Evolutionary conservation across 345 rosid species (phyloP), one percentile per base, ranked within the genome.

Genomic region (Citrus mangshanensis): DNA sequence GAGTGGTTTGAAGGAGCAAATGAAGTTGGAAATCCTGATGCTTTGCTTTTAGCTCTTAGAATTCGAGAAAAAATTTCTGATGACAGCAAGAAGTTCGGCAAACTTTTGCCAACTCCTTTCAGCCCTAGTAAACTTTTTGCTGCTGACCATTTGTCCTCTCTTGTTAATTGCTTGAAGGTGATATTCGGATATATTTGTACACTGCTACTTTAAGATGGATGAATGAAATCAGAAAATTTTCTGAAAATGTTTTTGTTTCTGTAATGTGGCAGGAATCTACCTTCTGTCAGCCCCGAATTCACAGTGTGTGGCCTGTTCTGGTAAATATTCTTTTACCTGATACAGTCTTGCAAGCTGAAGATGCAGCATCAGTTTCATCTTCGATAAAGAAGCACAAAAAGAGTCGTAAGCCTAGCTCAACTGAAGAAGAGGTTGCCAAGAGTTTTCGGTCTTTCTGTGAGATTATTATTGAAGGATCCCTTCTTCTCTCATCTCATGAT

Each of bases 231-330:
- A 4, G 58, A 19, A 54, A 19, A 54, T 54, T 54, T 54, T 54
- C 58, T 54, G 58, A 54, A 54, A 54, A 18, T 54, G 9, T 19
- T 80, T 74, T 12, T 65, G 54, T 78, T 72, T 78, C 34, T 79
- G 42, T 65, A 76, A 81, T 66, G 61, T 88, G 75, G 80, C 95
- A 97, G 99, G 97, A 94, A 80, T 92, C 99, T 67, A 86, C 98
- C 70, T 94, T 94, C 86, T 97, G 98, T 78, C 98, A 92, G 85
- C 99, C 99, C 81, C 94, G 98, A 77, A 87, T 94, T 71, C 99
- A 97, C 77, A 85, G 96, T 76, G 73, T 94, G 70, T 97, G 98
- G 99, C 89, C 90, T 63, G 86, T 88, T 78, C 85, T 97, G 78
- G 86, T 86, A 35, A 88, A 90, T 77, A 87, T 92, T 80, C 92